A percentile compares a stretch with the other conserved stretches of the same genome.
Conservation (phyloP, 2,329 filamentous ascomycete genomes). For the Helotiales sp. region DNA sequence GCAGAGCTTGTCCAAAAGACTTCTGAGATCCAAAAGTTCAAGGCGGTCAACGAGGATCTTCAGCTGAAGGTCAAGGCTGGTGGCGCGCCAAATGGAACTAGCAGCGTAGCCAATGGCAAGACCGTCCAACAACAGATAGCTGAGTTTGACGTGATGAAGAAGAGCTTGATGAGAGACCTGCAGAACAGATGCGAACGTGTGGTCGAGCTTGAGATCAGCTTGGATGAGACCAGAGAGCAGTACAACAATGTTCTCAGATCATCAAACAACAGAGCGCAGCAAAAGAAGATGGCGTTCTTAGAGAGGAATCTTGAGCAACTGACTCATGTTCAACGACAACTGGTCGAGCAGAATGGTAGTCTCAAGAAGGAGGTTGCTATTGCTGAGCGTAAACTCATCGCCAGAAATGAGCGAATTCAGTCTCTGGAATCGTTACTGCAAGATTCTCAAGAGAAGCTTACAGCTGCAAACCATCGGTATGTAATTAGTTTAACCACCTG, state of each 20-base stretch:
- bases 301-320: conserved; percentile 98
- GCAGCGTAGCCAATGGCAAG: conserved; percentile 72
- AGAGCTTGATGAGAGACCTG: conserved; percentile 96
- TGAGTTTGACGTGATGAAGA: conserved; percentile 99
- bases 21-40: conserved; percentile 80
- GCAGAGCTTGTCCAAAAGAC: conserved; percentile 74
- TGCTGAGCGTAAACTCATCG: conserved; percentile 94
- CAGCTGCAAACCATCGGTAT: conserved; percentile 95
- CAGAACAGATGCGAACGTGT: conserved; percentile 98
- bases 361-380: conserved; percentile 99
- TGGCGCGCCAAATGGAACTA: conserved; percentile 58
- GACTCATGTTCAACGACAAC: conserved; percentile 93
- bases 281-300: conserved; percentile 99
- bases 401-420: conserved; percentile 94
- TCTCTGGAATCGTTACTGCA: conserved; percentile 89
- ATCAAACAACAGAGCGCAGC: conserved; percentile 96
- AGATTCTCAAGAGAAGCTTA: conserved; percentile 98
- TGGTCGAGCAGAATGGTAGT: conserved; percentile 95
- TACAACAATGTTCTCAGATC: conserved; percentile 98
- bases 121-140: conserved; percentile 96
- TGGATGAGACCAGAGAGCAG: conserved; percentile 96
- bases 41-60: conserved; percentile 76
- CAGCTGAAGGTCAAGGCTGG: conserved; percentile 71
- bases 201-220: conserved; percentile 94
- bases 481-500: conserved; percentile 36